Evolutionary conservation across 1,284 basidiomycete genomes (phyloP).

Genomic region (Sphaerobolus stellatus): DNA sequence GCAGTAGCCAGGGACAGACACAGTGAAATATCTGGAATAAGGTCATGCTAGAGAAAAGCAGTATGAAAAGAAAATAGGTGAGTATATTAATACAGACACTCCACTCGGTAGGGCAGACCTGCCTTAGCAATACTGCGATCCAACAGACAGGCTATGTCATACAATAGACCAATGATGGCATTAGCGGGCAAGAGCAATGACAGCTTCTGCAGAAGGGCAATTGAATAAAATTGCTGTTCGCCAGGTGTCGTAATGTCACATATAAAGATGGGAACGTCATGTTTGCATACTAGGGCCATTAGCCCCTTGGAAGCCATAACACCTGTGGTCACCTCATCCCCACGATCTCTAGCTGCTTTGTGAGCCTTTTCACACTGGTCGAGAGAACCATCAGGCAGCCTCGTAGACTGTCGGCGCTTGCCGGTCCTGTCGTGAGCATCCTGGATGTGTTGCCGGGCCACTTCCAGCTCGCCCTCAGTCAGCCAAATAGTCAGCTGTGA

Average conservation of each 20-base stretch:
- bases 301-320: slow-evolving; percentile 33
- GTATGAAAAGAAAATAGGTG: neutral
- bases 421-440: no score
- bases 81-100: slow-evolving; percentile 17
- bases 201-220: slow-evolving; percentile 25
- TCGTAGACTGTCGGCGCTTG: neutral
- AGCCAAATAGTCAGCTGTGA: no score
- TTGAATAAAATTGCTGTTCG: slow-evolving; percentile 29
- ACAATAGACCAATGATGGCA: slow-evolving; percentile 25
- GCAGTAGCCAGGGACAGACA: slow-evolving; percentile 28
- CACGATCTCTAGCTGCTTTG: neutral
- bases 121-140: slow-evolving; percentile 27
- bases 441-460: no score
- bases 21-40: slow-evolving; percentile 16
- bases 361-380: neutral
- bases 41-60: neutral
- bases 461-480: no score
- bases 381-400: neutral
- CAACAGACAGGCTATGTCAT: slow-evolving; percentile 31
- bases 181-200: slow-evolving; percentile 25
- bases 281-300: slow-evolving; percentile 33
- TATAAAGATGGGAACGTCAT: slow-evolving; percentile 31
- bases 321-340: neutral
- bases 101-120: no score
- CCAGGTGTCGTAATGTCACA: slow-evolving; percentile 33